Evolutionary conservation across 2,329 filamentous ascomycete genomes (phyloP), one percentile per base, ranked within the genome.

Genomic region (Colletotrichum musicola): DNA sequence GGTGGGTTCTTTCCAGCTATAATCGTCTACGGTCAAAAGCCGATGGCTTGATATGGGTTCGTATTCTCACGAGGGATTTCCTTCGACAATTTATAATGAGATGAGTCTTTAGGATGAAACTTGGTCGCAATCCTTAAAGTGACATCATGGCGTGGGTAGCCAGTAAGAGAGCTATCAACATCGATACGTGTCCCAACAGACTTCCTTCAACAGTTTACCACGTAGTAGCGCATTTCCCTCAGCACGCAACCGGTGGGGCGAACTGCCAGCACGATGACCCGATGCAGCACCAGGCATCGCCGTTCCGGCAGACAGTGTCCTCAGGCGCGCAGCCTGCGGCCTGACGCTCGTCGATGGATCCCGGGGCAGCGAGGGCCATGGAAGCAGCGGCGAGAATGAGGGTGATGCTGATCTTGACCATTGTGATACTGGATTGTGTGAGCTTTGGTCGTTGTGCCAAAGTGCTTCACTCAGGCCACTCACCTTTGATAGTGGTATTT

Each of bases 271-370:
- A 61, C 7, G 47, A 57, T 1, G 53, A 22, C 9, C 46, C 20
- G 10, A 51, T 20, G 27, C 64, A 68, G 6, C 64, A 68, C 64
- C 64, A 68, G 3, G 64, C 64, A 44, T 44, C 63, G 16, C 64
- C 64, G 16, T 64, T 27, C 13, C 64, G 64, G 14, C 64, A 68
- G 10, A 68, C 60, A 0, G 64, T 64, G 1, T 58, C 6, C 4
- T 42, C 22, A n/a, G 64, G 60, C 7, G 63, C 25, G 25, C 64
- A 68, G 0, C 64, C 53, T 1, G 64, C 64, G 10, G 64, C 62
- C 7, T 69, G 62, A 7, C 56, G 62, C 16, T 3, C 25, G 1
- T 47, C 7, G 51, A 69, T 35, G 6, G 38, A 20, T 14, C 49
- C 51, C 2, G 67, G 56, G 12, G 56, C 53, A 9, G 62, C 62